These are phyloP conservation scores for Sugiyamaella americana DNA, from an alignment of 805 yeast species.

Conservation along the genomic window DNA sequence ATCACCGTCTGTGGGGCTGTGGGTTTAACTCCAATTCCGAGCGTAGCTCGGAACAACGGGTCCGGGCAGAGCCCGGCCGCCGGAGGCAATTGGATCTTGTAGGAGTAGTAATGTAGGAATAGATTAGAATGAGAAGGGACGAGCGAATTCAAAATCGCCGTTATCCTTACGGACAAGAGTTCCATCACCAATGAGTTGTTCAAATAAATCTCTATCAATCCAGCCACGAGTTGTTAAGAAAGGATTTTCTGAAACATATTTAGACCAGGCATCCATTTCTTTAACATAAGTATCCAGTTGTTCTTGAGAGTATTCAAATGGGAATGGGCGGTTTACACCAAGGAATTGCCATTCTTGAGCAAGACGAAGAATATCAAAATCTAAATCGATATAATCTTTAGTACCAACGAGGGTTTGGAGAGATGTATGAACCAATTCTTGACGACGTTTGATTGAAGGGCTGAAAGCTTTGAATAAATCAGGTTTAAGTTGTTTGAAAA, in stretches of 20 bases:
- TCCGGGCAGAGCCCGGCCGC: neutral
- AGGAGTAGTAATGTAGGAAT: neutral
- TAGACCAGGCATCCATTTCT: conserved; percentile 61
- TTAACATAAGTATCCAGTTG: conserved; percentile 53
- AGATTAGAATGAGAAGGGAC: conserved; percentile 10
- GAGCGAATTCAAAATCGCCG: conserved; percentile 43
- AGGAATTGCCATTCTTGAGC: conserved; percentile 27
- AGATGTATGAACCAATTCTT: conserved; percentile 31
- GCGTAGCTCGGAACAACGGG: neutral
- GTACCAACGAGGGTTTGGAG: conserved; percentile 22
- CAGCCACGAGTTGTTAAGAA: conserved; percentile 90
- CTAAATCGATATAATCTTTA: conserved; percentile 27
- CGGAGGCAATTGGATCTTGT: neutral
- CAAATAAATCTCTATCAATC: conserved; percentile 93
- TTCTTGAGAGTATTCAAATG: conserved; percentile 53
- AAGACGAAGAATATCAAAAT: conserved; percentile 26
- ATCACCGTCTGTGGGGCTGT: no score
- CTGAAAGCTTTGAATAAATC: conserved; percentile 68
- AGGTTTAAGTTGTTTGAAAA: conserved; percentile 56
- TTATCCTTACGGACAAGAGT: conserved; percentile 55
- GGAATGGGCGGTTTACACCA: conserved; percentile 37
- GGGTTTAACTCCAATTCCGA: no score
- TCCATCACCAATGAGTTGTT: conserved; percentile 59
- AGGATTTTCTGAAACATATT: conserved; percentile 62
- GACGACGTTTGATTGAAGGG: conserved; percentile 58